Percentiles rank a stretch among this genome's conserved stretches.
phyloP scores from a whole-genome alignment of 1,284 basidiomycete genomes.

The Ceratobasidium sp. region DNA sequence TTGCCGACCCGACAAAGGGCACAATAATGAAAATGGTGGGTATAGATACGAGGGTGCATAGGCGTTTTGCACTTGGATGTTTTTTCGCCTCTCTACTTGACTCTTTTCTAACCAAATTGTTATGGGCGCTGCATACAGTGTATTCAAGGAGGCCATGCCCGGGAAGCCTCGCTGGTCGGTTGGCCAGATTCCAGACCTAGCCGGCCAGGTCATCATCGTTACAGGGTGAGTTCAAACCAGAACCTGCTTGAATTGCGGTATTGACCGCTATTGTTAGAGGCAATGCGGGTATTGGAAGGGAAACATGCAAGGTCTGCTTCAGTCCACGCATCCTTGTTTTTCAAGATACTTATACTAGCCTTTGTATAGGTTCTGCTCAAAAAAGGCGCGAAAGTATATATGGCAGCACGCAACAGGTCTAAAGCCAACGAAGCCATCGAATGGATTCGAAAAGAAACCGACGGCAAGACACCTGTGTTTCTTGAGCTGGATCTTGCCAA shows the following conservation, averaged over 20 bases:
- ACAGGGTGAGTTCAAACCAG: conserved; percentile 27
- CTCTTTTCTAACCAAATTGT: neutral
- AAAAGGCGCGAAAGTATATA: conserved; percentile 71
- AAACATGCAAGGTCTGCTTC: conserved; percentile 39
- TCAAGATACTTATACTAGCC: too few species aligned
- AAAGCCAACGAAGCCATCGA: conserved; percentile 56
- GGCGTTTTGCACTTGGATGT: too few species aligned
- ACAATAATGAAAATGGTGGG: too few species aligned
- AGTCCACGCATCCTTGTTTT: too few species aligned
- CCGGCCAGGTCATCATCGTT: conserved; percentile 42
- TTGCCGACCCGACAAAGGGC: too few species aligned
- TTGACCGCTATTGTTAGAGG: conserved; percentile 43
- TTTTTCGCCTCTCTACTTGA: too few species aligned
- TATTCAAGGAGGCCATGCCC: conserved; percentile 42
- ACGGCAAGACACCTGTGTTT: conserved; percentile 60
- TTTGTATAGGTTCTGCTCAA: conserved; percentile 54
- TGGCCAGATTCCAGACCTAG: conserved; percentile 44
- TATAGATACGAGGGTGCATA: too few species aligned
- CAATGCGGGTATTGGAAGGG: conserved; percentile 46
- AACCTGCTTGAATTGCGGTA: conserved; percentile 49
- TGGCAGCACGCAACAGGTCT: conserved; percentile 64
- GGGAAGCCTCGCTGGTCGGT: conserved; percentile 43
- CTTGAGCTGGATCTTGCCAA: conserved; percentile 69
- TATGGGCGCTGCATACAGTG: conserved; percentile 21
- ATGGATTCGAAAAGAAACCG: conserved; percentile 52